Evolutionary conservation across 306 rosid genomes (phyloP), one percentile per base, ranked within the genome.

Genomic region (Arachis hypogaea): DNA sequence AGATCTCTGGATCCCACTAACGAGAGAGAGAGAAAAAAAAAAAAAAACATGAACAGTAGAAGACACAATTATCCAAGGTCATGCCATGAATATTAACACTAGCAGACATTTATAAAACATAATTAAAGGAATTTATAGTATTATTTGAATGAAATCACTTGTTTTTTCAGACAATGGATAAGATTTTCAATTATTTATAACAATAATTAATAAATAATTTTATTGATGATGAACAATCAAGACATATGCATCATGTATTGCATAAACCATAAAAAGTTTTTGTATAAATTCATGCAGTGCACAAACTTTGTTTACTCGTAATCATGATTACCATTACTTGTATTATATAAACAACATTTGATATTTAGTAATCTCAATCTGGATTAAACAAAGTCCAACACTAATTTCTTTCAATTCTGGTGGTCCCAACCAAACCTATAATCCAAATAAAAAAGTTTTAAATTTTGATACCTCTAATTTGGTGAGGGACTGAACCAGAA

Each of bases 31-130:
- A 58, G 22, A 51, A 22, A 22, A 22, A 22, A 22, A 22, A 22
- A 14, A 14, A 14, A 14, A 14, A 14, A 14, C 14, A 22, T 22
- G 28, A 22, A 22, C 28, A 22, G 28, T 0, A 33, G 56, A 70
- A 46, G 33, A 69, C 55, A 28, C 63, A 63, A 51, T 38, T 18
- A 52, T 38, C 50, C 77, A 63, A 63, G 63, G 41, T 58, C 43
- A 59, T 59, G 36, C 22, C 63, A 59, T 5, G 4, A 16, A 59
- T 41, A 22, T 11, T 30, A 47, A 45, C 30, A 71, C 9, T 33
- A 14, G n/a, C 16, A 56, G 7, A 57, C 16, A 28, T 60, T 51
- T 33, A 44, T 33, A 14, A 52, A 46, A 59, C 58, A 46, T 12
- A 36, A 29, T 49, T 11, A 14, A 49, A 12, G 5, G 0, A 49